Evolutionary conservation across 1,284 basidiomycete species (phyloP), one percentile per base, ranked within the genome.

Genomic region (Cryptococcus sp.): DNA sequence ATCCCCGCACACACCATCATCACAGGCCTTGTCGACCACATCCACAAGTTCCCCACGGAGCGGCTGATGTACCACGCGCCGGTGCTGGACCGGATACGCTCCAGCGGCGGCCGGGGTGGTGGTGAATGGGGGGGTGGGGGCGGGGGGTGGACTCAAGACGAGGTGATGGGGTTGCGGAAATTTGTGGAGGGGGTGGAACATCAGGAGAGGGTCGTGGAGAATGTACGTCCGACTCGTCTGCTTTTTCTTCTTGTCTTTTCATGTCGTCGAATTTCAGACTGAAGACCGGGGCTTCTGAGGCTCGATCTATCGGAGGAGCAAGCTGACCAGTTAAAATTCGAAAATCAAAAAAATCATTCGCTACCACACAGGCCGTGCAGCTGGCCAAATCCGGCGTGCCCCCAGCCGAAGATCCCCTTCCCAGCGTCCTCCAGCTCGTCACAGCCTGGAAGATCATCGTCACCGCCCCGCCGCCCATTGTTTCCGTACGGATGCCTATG

Each of bases 381-480:
- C 46, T 59, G 50, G 36, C 50, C 16, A 16, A 47, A 36, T 53
- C 53, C 9, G 23, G 47, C 16, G 46, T 63, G 15, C 53, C 57
- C 13, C 61, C 61, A n/a, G 50, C 59, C 52, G 71, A 73, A 16
- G 66, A 70, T 52, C 71, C 71, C 3, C 48, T 70, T 4, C 71
- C 68, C 6, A 59, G 59, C 6, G 64, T 66, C 5, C 54, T 55
- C n/a, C 62, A 86, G 15, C 53, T 66, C 8, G 58, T 54, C 12
- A 70, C 69, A 16, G 62, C 89, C 0, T 91, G 87, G 87, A 83
- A 87, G 61, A 85, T 88, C 67, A 78, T 89, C 0, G 65, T 87
- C 9, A 80, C 81, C 55, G 85, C 86, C 2, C 79, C 79, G 0
- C 77, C 73, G 2, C 84, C 85, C 1, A 77, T 88, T 12, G 75